Evolutionary conservation across 208 protist species (phyloP).

Genomic region (Wallacemonas rigidus): DNA sequence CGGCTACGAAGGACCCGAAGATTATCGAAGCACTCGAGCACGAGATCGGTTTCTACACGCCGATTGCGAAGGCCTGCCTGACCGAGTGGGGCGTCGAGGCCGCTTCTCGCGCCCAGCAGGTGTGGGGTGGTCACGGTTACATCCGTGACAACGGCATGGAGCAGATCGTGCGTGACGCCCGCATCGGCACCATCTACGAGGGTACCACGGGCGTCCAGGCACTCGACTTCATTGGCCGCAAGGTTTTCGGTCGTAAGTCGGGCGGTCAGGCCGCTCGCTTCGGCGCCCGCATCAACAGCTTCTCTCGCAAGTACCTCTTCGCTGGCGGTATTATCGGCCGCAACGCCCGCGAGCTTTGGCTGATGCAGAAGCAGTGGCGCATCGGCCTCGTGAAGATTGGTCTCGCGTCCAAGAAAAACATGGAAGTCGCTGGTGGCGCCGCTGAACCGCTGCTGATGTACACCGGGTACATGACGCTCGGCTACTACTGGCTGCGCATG

Average conservation of each 20-base stretch:
- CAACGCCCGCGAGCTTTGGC: slow-evolving; percentile 47
- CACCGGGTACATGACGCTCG: slow-evolving; percentile 78
- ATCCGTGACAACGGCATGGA: slow-evolving; percentile 86
- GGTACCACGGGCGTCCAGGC: slow-evolving; percentile 87
- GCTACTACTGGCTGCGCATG: slow-evolving; percentile 90
- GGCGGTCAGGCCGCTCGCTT: slow-evolving; percentile 46
- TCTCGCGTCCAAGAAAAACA: slow-evolving; percentile 42
- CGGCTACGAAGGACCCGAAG: slow-evolving; percentile 23
- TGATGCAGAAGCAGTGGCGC: slow-evolving; percentile 71
- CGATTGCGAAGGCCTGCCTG: slow-evolving; percentile 84
- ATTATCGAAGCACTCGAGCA: slow-evolving; percentile 44
- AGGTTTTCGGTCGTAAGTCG: slow-evolving; percentile 67
- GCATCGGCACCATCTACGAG: slow-evolving; percentile 78
- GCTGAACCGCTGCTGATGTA: slow-evolving; percentile 85
- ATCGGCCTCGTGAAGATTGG: slow-evolving; percentile 54
- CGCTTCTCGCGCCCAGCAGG: slow-evolving; percentile 57
- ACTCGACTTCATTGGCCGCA: slow-evolving; percentile 86
- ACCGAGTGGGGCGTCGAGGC: slow-evolving; percentile 83
- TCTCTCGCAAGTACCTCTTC: slow-evolving; percentile 38
- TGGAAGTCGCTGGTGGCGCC: slow-evolving; percentile 42
- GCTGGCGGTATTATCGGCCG: slow-evolving; percentile 37
- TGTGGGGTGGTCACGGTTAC: slow-evolving; percentile 81
- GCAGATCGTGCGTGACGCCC: slow-evolving; percentile 76
- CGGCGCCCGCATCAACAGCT: slow-evolving; percentile 39
- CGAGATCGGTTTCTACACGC: slow-evolving; percentile 86